A percentile compares a stretch with the other conserved stretches of the same genome.
These are phyloP conservation scores for Aspergillus cejpii DNA, from an alignment of 2,329 filamentous ascomycete genomes.

Conservation along the genomic window DNA sequence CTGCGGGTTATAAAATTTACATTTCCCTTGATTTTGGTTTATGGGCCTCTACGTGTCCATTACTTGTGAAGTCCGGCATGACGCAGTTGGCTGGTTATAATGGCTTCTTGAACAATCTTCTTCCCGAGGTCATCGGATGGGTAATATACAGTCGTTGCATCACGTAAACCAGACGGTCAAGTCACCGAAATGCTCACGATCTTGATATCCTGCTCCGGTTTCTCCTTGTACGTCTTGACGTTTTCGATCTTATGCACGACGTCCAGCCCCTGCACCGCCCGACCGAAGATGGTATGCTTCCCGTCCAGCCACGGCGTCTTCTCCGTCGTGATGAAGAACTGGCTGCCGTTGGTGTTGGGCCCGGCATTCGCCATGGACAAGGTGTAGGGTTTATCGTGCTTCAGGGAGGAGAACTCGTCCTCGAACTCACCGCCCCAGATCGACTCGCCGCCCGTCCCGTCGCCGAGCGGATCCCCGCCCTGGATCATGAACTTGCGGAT, in stretches of 20 bases:
- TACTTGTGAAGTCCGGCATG: too few relatives aligned
- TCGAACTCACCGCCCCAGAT: conserved; percentile 91
- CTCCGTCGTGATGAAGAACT: conserved; percentile 98
- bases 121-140: too few relatives aligned
- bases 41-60: neutral
- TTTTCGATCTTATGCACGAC: conserved; percentile 97
- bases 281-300: conserved; percentile 93
- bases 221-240: conserved; percentile 76
- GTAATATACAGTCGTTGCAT: too few relatives aligned
- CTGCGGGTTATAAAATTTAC: conserved; percentile 10
- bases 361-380: conserved; percentile 97
- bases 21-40: neutral
- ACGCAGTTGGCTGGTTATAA: too few relatives aligned
- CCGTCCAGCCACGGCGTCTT: conserved; percentile 94
- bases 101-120: neutral
- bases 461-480: conserved; percentile 74
- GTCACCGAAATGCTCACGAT: conserved; percentile 69
- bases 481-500: conserved; percentile 98
- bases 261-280: conserved; percentile 83
- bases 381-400: conserved; percentile 93
- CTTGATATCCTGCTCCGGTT: conserved; percentile 94
- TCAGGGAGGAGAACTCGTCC: conserved; percentile 85
- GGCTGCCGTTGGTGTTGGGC: conserved; percentile 87
- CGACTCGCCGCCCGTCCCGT: conserved; percentile 82
- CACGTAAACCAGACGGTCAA: too few relatives aligned